Conservation (phyloP, 768 basidiomycete genomes). For the Russula foetens region DNA sequence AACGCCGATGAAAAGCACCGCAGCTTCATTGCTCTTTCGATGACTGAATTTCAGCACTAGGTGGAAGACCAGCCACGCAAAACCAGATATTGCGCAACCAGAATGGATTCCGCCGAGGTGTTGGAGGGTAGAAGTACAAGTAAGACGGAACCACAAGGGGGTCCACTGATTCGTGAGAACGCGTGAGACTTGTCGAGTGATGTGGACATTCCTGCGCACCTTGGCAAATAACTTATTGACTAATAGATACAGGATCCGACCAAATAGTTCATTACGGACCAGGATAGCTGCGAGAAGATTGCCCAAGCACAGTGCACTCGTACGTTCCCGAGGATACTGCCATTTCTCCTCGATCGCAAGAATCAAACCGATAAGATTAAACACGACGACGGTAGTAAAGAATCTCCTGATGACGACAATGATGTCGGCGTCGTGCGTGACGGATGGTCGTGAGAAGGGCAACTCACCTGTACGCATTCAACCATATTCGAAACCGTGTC, state of each 20-base stretch:
- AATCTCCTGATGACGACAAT: constrained; percentile 26
- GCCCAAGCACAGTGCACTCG: constrained; percentile 33
- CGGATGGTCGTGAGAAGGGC: background rate
- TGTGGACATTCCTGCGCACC: constrained; percentile 20
- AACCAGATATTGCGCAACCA: constrained; percentile 64
- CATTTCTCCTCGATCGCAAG: constrained; percentile 28
- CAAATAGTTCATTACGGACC: constrained; percentile 37
- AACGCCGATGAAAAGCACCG: constrained; percentile 54
- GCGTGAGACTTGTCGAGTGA: background rate
- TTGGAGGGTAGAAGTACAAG: constrained; percentile 31
- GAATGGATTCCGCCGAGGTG: constrained; percentile 78
- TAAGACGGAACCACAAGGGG: constrained; percentile 33
- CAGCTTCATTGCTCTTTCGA: constrained; percentile 42
- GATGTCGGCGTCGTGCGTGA: background rate
- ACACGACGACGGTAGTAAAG: constrained; percentile 26
- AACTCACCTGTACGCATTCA: constrained; percentile 31
- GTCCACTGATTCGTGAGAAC: constrained; percentile 27
- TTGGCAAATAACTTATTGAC: constrained; percentile 33
- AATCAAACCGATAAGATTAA: constrained; percentile 29
- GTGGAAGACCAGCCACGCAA: constrained; percentile 61
- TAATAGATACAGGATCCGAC: constrained; percentile 31
- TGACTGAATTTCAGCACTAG: constrained; percentile 48
- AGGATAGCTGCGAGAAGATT: constrained; percentile 35
- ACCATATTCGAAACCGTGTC: constrained; percentile 30
- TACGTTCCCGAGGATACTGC: constrained; percentile 31